Conservation (phyloP, 768 basidiomycete species). For the Coprinopsis sp. region DNA sequence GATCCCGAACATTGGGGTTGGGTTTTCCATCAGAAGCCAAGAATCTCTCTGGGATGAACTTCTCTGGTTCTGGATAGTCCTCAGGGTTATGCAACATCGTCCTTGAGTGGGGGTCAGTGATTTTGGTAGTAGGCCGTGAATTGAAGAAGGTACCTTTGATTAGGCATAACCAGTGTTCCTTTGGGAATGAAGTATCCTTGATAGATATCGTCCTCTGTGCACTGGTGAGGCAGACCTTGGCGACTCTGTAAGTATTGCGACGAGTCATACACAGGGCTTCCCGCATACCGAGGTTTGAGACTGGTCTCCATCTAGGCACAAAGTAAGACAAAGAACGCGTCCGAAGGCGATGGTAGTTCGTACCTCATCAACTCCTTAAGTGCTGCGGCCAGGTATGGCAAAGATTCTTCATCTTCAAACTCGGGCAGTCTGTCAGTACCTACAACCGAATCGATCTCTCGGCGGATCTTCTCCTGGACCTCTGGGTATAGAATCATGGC, state of each 20-base stretch:
- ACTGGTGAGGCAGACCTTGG: conserved; percentile 28
- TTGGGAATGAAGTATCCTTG: conserved; percentile 5
- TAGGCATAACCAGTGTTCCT: background rate
- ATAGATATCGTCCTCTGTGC: conserved; percentile 15
- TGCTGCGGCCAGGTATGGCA: conserved; percentile 19
- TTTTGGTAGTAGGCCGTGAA: background rate
- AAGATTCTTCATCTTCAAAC: conserved; percentile 18
- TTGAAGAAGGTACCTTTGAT: background rate
- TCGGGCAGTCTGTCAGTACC: conserved; percentile 23
- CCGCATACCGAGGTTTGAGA: conserved; percentile 3
- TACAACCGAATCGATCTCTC: conserved; percentile 26
- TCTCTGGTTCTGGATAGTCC: conserved; percentile 1
- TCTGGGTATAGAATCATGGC: conserved; percentile 29
- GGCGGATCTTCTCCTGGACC: conserved; percentile 24
- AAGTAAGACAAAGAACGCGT: background rate
- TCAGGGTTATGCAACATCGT: conserved; percentile 3
- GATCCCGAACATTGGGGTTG: background rate
- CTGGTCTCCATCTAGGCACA: conserved; percentile 8
- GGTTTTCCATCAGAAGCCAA: background rate
- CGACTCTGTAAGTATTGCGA: background rate
- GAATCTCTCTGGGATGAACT: conserved; percentile 3
- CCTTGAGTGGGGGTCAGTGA: background rate
- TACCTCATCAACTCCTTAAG: conserved; percentile 11
- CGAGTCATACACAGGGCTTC: too few relatives aligned
- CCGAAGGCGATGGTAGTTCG: background rate